A percentile compares a stretch with the other conserved stretches of the same genome.
Evolutionary conservation across 805 yeast species (phyloP).

Genomic region (Starmerella sp.): DNA sequence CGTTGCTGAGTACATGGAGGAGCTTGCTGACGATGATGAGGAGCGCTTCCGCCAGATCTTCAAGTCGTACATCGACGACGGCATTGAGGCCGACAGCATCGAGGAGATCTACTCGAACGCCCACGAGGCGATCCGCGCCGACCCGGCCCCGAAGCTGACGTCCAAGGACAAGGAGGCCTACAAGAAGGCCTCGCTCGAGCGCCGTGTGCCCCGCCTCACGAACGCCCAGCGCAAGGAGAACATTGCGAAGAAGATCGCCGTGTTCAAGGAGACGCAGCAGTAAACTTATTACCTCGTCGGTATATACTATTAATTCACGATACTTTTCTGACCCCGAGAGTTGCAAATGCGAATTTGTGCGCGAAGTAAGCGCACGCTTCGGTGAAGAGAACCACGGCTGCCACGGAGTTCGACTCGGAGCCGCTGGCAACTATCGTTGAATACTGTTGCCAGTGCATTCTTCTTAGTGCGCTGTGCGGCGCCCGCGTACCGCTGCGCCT

Average conservation of each 20-base stretch:
- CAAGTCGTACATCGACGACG: constrained; percentile 94
- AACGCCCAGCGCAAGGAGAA: constrained; percentile 81
- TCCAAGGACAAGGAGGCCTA: constrained; percentile 94
- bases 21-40: constrained; percentile 99
- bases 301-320: constrained; percentile 4
- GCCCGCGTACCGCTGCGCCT: no score
- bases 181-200: constrained; percentile 93
- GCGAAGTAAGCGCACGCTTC: no score
- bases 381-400: no score
- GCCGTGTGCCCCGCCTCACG: constrained; percentile 79
- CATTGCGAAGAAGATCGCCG: constrained; percentile 89
- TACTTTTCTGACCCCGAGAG: background rate
- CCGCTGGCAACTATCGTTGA: no score
- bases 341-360: no score
- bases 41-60: constrained; percentile 95
- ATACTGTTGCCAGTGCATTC: no score
- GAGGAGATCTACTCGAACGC: constrained; percentile 95
- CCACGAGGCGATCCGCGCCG: constrained; percentile 90
- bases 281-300: constrained; percentile 5
- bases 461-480: no score
- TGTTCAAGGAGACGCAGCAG: constrained; percentile 34
- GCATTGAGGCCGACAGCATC: constrained; percentile 89
- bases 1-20: constrained; percentile 99
- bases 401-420: no score
- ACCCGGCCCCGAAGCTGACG: constrained; percentile 84